Evolutionary conservation across 1,284 basidiomycete genomes (phyloP), one percentile per base, ranked within the genome.

Genomic region (Ustilago vetiveriae): DNA sequence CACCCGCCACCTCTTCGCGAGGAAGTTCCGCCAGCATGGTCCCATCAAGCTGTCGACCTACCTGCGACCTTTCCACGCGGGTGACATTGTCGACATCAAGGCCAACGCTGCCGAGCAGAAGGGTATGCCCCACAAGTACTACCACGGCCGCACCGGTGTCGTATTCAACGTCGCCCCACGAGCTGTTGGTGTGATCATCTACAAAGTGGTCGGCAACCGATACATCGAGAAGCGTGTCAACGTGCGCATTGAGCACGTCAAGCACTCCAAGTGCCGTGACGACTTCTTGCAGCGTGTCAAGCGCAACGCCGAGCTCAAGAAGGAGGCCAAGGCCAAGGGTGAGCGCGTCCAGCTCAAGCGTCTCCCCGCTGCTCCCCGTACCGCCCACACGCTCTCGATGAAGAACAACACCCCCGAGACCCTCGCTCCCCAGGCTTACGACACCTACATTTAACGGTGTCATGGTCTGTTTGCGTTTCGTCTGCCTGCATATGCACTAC

Each of bases 171-270:
- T 99, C 73, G 92, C 95, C 51, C 92, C 92, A 65, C 88, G 89
- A 60, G 90, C 92, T 57, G 94, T 98, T 77, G 94, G 94, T 84
- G 92, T 99, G 68, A 94, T 98, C 84, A 89, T 95, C 78, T 90
- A 97, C 91, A 99, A 99, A 86, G 88, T 97, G 79, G 94, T 99
- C 80, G 95, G 95, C 80, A 95, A 95, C 87, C 92, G 95, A 78
- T 98, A 97, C 90, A 86, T 99, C 54, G 94, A 98, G 88, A 99
- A 99, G 88, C 92, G 95, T 65, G 95, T 99, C 84, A 99, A 98
- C 90, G 86, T 99, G 85, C 92, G 96, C 72, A 87, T 97, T 80
- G 95, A 98, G 88, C 96, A 99, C 88, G 87, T 99, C 85, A 89
- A 86, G 82, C 96, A 98, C 89, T 98, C 95, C 79, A 94, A 94